Evolutionary conservation across 78 protist genomes (phyloP), one percentile per base, ranked within the genome.

Genomic region (Speleostelium caveatum): DNA sequence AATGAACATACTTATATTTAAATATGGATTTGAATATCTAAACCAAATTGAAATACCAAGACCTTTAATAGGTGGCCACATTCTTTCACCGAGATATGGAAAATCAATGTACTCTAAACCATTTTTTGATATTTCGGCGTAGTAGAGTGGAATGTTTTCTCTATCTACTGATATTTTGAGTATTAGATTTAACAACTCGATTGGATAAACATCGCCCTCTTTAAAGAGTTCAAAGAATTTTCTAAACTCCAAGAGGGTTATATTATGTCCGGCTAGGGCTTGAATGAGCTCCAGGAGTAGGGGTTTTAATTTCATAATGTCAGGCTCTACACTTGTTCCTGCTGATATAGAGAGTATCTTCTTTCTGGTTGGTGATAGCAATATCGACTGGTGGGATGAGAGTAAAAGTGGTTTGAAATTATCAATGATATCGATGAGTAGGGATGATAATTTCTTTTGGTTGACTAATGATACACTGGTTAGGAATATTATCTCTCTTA

Each of bases 61-160:
- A 26, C 94, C 94, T 88, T 88, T 88, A 1, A 55, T 21, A 21
- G 94, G 94, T 35, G 94, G 94, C 94, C 94, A 88, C 24, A 78
- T 26, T 53, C 71, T 55, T 36, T 88, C 94, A 42, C 87, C 86
- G 26, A 35, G 62, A 10, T 60, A 30, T 17, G 87, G 87, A 38
- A 88, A 51, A 49, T 88, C 94, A 1, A 88, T 75, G 60, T 76
- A 88, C 36, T 88, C 89, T 10, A 88, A 14, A 1, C 72, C 86
- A 39, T 58, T 39, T 36, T 88, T 88, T 36, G 94, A 88, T 26
- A 88, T 49, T 10, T 88, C 94, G 16, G 94, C 94, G 62, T 78
- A 88, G 60, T 75, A 88, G 1, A 65, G 51, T 30, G 94, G 94
- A 0, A 78, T 33, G 61, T 69, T 69, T 0, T 63, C 87, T 2